Evolutionary conservation across 768 basidiomycete genomes (phyloP), one percentile per base, ranked within the genome.

Genomic region (Trametes cinnabarina): DNA sequence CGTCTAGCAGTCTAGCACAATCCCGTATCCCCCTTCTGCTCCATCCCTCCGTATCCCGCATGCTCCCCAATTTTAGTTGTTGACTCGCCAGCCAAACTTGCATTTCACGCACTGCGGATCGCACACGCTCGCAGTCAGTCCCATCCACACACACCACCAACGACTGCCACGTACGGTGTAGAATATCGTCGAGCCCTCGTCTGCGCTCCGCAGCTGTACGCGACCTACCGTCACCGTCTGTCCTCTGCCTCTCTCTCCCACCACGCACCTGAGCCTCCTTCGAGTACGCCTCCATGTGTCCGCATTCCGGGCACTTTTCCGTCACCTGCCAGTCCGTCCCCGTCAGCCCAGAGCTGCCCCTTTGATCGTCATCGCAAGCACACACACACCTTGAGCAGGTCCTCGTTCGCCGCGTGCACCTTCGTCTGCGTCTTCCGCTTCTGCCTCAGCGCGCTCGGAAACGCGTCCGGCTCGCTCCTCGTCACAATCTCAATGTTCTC

Each of bases 171-270:
- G 60, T 69, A 94, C 94, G n/a, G 87, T 92, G 72, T 95, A 97
- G 71, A 96, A 87, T 66, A 95, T 86, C 12, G 94, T 97, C 30
- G 92, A 91, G 3, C 94, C 94, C 78, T 96, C 94, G 72, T 96
- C 94, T 37, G 92, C 94, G 63, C 92, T 91, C 48, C 94, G 84
- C 70, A 91, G 76, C 90, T 92, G 69, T 39, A 41, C n/a, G n/a
- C n/a, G n/a, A n/a, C n/a, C n/a, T n/a, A n/a, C n/a, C n/a, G n/a
- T n/a, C n/a, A n/a, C n/a, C n/a, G n/a, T n/a, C n/a, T n/a, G n/a
- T n/a, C n/a, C n/a, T n/a, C n/a, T n/a, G n/a, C n/a, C n/a, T n/a
- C n/a, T n/a, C n/a, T n/a, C n/a, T n/a, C n/a, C n/a, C 7, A 28
- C 22, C n/a, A 42, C 49, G 47, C 60, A 90, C 88, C 82, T 95